A percentile compares a stretch with the other conserved stretches of the same genome.
Conservation (phyloP, 768 basidiomycete species). For the Chiua virens region DNA sequence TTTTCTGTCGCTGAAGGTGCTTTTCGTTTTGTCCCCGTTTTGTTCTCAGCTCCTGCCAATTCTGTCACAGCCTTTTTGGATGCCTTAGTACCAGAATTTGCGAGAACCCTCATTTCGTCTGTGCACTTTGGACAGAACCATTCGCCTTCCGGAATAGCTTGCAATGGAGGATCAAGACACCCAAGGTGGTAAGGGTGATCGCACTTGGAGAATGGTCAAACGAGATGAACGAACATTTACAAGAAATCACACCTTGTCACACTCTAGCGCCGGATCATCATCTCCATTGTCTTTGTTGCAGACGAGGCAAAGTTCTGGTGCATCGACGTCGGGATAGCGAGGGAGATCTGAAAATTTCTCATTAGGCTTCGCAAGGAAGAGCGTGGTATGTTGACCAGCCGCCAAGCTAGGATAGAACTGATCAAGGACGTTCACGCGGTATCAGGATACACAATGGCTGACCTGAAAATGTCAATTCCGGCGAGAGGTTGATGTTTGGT, state of each 20-base stretch:
- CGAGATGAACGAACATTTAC: not conserved
- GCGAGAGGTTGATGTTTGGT: constrained; percentile 64
- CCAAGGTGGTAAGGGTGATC: constrained; percentile 84
- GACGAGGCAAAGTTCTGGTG: constrained; percentile 66
- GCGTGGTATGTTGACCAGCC: constrained; percentile 82
- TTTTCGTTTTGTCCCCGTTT: constrained; percentile 45
- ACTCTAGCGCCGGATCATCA: constrained; percentile 76
- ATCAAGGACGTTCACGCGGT: not conserved
- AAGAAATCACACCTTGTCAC: constrained; percentile 70
- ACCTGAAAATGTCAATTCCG: constrained; percentile 73
- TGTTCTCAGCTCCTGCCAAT: constrained; percentile 18
- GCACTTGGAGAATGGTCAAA: constrained; percentile 51
- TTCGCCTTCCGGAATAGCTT: constrained; percentile 79
- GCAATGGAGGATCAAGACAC: constrained; percentile 79
- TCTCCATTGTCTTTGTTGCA: constrained; percentile 73
- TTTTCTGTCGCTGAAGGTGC: constrained; percentile 38
- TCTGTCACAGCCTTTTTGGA: constrained; percentile 17
- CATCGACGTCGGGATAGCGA: constrained; percentile 76
- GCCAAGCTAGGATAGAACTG: constrained; percentile 55
- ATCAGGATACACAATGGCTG: constrained; percentile 47
- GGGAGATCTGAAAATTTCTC: constrained; percentile 76
- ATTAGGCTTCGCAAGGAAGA: constrained; percentile 77
- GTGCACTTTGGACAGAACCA: constrained; percentile 88
- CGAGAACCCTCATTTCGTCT: constrained; percentile 52
- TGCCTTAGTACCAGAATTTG: constrained; percentile 11